These are phyloP conservation scores for Triticum turgidum DNA, from an alignment of 176 grass and related monocot genomes.

Conservation along the genomic window DNA sequence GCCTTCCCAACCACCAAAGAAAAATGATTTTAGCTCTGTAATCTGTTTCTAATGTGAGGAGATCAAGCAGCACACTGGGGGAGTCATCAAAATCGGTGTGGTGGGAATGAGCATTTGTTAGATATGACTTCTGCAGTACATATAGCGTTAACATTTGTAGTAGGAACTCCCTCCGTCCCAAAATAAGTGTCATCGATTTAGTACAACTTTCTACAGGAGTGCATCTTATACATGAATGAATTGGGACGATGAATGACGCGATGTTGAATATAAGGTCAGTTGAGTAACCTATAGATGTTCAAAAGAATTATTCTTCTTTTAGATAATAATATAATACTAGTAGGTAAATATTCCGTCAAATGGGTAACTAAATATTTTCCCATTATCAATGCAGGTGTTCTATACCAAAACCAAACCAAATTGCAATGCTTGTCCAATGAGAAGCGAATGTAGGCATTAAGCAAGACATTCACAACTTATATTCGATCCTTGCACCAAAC, in stretches of 20 bases:
- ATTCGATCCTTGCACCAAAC: background rate
- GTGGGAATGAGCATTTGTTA: background rate
- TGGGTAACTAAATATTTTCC: too few relatives aligned
- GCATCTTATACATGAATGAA: background rate
- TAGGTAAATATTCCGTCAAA: too few relatives aligned
- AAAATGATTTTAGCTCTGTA: background rate
- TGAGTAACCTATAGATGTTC: too few relatives aligned
- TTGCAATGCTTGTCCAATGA: too few relatives aligned
- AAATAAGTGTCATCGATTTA: too few relatives aligned
- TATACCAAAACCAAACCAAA: too few relatives aligned
- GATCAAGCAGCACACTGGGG: background rate
- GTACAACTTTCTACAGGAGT: too few relatives aligned
- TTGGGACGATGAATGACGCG: background rate
- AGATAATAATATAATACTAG: background rate
- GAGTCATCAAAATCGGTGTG: background rate
- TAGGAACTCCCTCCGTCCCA: too few relatives aligned
- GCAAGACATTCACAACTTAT: constrained; percentile 9
- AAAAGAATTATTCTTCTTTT: too few relatives aligned
- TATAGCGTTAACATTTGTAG: too few relatives aligned
- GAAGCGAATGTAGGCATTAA: too few relatives aligned
- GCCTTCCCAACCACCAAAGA: background rate
- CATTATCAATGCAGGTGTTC: too few relatives aligned
- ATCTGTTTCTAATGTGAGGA: background rate
- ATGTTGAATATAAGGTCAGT: background rate
- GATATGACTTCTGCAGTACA: background rate